These are phyloP conservation scores for Protomyces inundatus DNA, from an alignment of 1,139 yeast species.

Conservation along the genomic window DNA sequence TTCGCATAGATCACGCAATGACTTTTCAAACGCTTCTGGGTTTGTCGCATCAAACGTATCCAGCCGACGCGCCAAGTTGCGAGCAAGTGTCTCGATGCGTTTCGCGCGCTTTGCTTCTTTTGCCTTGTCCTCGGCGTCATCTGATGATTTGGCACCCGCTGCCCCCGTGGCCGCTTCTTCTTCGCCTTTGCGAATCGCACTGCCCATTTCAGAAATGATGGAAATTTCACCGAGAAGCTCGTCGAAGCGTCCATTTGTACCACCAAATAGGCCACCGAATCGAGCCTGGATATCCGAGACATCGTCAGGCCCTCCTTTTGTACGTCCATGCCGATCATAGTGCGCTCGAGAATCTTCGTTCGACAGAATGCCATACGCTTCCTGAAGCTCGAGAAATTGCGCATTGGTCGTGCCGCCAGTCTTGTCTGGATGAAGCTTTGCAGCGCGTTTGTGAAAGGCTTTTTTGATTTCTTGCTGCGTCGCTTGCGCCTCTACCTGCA, in stretches of 20 bases:
- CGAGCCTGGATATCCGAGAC: conserved; percentile 35
- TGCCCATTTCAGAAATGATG: conserved; percentile 66
- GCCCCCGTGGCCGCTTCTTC: conserved; percentile 6
- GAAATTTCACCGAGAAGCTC: conserved; percentile 85
- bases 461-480: conserved; percentile 76
- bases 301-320: conserved; percentile 10
- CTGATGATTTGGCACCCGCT: conserved; percentile 51
- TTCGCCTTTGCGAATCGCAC: conserved; percentile 60
- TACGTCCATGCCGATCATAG: conserved; percentile 68
- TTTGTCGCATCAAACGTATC: conserved; percentile 63
- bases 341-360: conserved; percentile 64
- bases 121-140: not conserved
- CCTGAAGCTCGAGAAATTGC: conserved; percentile 48
- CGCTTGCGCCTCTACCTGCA: conserved; percentile 62
- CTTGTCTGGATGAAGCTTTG: conserved; percentile 86
- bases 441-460: conserved; percentile 84
- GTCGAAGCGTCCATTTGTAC: conserved; percentile 63
- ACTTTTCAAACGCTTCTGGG: conserved; percentile 61
- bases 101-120: conserved; percentile 56
- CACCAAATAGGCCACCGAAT: conserved; percentile 78
- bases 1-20: conserved; percentile 74
- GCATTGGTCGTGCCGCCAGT: conserved; percentile 70
- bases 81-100: conserved; percentile 57
- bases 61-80: conserved; percentile 57
- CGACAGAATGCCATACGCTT: conserved; percentile 77